Base-by-base conservation (phyloP, 1,139 yeast species). In the Kodamaea arcana region DNA sequence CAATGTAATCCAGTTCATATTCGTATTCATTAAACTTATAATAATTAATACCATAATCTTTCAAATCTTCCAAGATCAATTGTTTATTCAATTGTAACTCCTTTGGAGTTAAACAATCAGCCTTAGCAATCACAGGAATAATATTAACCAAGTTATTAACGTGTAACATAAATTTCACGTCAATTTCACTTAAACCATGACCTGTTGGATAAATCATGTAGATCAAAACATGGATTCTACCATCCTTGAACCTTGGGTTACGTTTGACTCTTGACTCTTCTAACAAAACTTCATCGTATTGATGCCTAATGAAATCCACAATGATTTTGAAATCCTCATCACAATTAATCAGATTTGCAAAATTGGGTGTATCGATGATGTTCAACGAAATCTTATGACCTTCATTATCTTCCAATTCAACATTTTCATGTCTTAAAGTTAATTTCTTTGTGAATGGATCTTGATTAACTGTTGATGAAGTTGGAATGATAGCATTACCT, bases 321-420 rank as follows among this genome's bases (percentile, higher is more conserved):
- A 70, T 58, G 30, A 68, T 60, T 46, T 65, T 66, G 46, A 66
- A 66, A 43, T 66, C 72, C 27, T 65, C 70, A 37, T 59, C 65
- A 56, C 54, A 50, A 50, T 68, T 60, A 44, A 83, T 65, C 46
- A 69, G 76, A 49, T 83, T 86, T 41, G 94, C 94, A 62, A 83
- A 86, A 25, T 87, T 87, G 3, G 92, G 92, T 1, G 92, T 83
- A 45, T 69, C 75, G 37, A 69, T 69, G 37, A 69, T 69, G 42
- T 69, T 69, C 35, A 69, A 54, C 29, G 69, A 62, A 41, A 69
- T 69, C 53, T 69, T 69, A 51, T 69, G 74, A 21, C 75, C 75
- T 39, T 69, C 75, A 47, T 69, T 69, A 48, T 69, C 75, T 48
- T 69, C 75, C 51, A 69, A 64, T 48, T 69, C 75, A 23, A 69